A percentile compares a stretch with the other conserved stretches of the same genome.
These are phyloP conservation scores for Brassica hybrid DNA, from an alignment of 441 rosid genomes.

Conservation along the genomic window DNA sequence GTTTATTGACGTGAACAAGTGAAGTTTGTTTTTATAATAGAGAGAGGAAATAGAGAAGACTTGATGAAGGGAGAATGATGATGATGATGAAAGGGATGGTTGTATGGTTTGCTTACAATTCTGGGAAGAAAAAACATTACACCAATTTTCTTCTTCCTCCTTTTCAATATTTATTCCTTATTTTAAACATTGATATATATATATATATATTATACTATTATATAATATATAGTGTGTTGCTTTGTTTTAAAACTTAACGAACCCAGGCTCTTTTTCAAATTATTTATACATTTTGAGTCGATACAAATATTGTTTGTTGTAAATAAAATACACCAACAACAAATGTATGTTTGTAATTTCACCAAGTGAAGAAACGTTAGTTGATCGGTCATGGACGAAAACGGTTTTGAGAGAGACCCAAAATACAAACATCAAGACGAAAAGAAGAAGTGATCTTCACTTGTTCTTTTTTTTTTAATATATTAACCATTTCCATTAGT, in stretches of 20 bases:
- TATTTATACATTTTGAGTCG: slow-evolving; percentile 5
- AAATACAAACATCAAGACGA: slow-evolving; percentile 30
- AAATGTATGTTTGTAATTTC: slow-evolving; percentile 35
- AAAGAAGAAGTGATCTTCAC: slow-evolving; percentile 55
- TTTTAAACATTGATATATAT: not conserved
- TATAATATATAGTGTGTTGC: slow-evolving; percentile 30
- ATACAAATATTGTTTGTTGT: slow-evolving; percentile 18
- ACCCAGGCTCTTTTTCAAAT: not conserved
- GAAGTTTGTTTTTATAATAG: slow-evolving; percentile 54
- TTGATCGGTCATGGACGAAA: slow-evolving; percentile 83
- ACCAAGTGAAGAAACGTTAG: slow-evolving; percentile 52
- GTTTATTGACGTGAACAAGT: slow-evolving; percentile 44
- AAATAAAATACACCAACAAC: slow-evolving; percentile 32
- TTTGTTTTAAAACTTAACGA: slow-evolving; percentile 30
- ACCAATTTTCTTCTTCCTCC: slow-evolving; percentile 15
- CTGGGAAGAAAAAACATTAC: slow-evolving; percentile 43
- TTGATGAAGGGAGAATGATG: slow-evolving; percentile 75
- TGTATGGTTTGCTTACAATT: slow-evolving; percentile 94
- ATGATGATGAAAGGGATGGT: slow-evolving; percentile 68
- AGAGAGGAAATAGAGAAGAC: slow-evolving; percentile 50
- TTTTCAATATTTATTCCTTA: slow-evolving; percentile 36
- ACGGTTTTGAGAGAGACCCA: slow-evolving; percentile 90
- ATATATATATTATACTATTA: not conserved
- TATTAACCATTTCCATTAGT: slow-evolving; percentile 34
- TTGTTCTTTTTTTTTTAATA: slow-evolving; percentile 62